These are phyloP conservation scores for Mallotus japonicus DNA, from an alignment of 441 rosid species.

Conservation along the genomic window DNA sequence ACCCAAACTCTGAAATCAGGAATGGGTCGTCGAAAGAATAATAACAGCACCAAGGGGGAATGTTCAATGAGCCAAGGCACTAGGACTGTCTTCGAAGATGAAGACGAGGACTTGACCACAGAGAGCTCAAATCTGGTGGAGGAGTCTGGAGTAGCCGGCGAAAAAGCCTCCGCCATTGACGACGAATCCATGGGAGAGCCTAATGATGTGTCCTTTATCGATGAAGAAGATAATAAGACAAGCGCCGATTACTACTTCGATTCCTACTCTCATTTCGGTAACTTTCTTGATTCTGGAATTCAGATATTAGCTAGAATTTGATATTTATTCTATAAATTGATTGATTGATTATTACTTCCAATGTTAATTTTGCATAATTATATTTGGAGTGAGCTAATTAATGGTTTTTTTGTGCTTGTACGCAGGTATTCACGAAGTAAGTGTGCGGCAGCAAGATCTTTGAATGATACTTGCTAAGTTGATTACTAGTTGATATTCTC, in stretches of 20 bases:
- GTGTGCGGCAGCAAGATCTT: constrained; percentile 30
- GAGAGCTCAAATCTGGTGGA: constrained; percentile 44
- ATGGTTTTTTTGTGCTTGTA: constrained; percentile 14
- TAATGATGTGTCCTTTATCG: constrained; percentile 29
- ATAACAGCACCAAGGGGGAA: constrained; percentile 17
- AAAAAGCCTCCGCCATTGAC: constrained; percentile 32
- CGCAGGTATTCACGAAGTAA: constrained; percentile 99
- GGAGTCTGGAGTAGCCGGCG: constrained; percentile 33
- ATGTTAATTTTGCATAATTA: too few relatives aligned
- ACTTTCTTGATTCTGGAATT: neutral
- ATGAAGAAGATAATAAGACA: constrained; percentile 57
- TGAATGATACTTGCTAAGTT: neutral
- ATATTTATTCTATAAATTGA: too few relatives aligned
- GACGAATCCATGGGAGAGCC: constrained; percentile 62
- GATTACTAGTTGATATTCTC: constrained; percentile 4
- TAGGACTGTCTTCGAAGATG: constrained; percentile 40
- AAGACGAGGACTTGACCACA: constrained; percentile 32
- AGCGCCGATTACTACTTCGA: constrained; percentile 96
- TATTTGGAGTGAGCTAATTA: too few relatives aligned
- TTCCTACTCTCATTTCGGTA: constrained; percentile 92
- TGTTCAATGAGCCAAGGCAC: constrained; percentile 35
- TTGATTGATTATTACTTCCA: too few relatives aligned
- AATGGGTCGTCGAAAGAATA: constrained; percentile 58
- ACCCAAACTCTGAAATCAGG: constrained; percentile 20
- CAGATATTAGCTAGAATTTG: too few relatives aligned